Evolutionary conservation across 2,329 filamentous ascomycete genomes (phyloP), one percentile per base, ranked within the genome.

Genomic region (Venturiaceae sp.): DNA sequence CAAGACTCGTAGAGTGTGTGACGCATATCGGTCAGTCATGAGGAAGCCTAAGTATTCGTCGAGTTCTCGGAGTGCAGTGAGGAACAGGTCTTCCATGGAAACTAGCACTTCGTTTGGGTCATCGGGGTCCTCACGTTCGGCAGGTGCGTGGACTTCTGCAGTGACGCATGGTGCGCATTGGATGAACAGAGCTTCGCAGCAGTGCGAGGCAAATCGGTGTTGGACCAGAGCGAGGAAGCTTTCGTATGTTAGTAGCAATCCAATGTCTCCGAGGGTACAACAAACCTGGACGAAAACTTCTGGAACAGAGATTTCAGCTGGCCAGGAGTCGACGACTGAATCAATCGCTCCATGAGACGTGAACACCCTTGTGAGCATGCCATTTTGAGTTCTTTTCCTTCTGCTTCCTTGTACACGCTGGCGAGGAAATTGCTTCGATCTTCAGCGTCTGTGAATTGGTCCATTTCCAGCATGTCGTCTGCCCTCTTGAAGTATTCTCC

Each of bases 311-410:
- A 80, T 78, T 95, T 96, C 72, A 96, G 86, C 74, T 97, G 94
- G 19, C 77, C 75, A 33, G 86, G 80, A 34, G 83, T 87, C 30
- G 90, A 92, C 62, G 95, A 76, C 57, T 92, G 80, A 57, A 99
- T 95, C 68, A 99, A 74, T 33, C 91, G 82, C 75, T 99, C 94
- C 85, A 97, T 87, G 57, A 99, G 75, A 16, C 94, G 81, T 55
- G 94, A 99, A 74, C 92, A 96, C 3, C 90, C 94, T 74, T 99
- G 94, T 71, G 91, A 96, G 74, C 90, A 94, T 26, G 92, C 92
- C 62, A 99, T 83, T 78, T 97, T 99, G 68, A 99, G 78, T 72
- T 97, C 94, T 74, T 97, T 97, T 61, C 90, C 91, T 61, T 85
- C 80, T 0, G 92, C 91, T 73, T 97, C 92, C 64, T 82, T 80